A percentile compares a stretch with the other conserved stretches of the same genome.
Conservation (phyloP, 2,329 filamentous ascomycete species). For the Cytospora paraplurivora region DNA sequence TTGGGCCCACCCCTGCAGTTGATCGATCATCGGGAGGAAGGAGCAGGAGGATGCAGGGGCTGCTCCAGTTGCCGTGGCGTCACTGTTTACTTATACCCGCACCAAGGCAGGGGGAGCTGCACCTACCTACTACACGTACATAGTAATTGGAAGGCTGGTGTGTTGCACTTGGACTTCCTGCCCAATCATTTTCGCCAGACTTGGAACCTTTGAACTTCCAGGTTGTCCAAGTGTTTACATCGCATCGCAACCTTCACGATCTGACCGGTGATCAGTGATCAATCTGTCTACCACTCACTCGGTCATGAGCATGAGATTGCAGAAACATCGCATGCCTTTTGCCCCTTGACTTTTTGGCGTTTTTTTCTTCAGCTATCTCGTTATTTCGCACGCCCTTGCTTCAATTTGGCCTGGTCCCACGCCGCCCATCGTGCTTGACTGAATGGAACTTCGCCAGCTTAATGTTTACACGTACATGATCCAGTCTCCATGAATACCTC, state of each 20-base stretch:
- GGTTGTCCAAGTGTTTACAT: background rate
- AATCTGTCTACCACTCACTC: background rate
- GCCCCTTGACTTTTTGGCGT: conserved; percentile 9
- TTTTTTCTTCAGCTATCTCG: conserved; percentile 7
- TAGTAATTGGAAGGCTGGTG: conserved; percentile 23
- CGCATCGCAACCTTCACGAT: conserved; percentile 9
- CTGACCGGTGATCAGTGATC: background rate
- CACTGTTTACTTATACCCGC: conserved; percentile 29
- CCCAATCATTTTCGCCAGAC: background rate
- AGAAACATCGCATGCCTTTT: conserved; percentile 4
- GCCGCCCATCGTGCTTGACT: conserved; percentile 17
- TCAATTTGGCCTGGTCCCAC: conserved; percentile 11
- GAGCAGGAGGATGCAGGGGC: conserved; percentile 20
- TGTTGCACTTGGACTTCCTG: conserved; percentile 18
- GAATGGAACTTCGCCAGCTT: conserved; percentile 12
- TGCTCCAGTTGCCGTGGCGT: conserved; percentile 29
- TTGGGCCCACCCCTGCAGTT: conserved; percentile 1
- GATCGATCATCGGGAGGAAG: background rate
- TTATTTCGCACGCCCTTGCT: conserved; percentile 13
- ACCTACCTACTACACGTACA: background rate
- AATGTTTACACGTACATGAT: conserved; percentile 28
- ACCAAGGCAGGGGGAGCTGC: conserved; percentile 21
- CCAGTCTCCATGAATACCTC: conserved; percentile 21
- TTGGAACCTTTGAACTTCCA: background rate
- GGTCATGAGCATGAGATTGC: conserved; percentile 23